Base-by-base conservation (phyloP, 2,329 filamentous ascomycete species). In the Fusarium irregulare region DNA sequence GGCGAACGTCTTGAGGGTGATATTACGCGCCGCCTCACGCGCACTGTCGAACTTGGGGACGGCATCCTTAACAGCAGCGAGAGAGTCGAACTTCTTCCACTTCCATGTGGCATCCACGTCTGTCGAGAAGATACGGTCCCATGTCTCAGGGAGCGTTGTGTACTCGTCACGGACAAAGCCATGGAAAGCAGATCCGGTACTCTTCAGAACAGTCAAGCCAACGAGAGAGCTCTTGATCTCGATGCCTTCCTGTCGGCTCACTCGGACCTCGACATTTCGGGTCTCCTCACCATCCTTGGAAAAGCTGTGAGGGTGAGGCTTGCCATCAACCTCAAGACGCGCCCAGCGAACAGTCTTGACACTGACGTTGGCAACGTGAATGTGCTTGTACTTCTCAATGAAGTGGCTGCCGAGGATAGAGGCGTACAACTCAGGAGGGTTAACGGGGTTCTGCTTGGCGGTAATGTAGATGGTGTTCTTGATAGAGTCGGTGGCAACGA, bases 391-490 rank as follows among this genome's bases (percentile, higher is more conserved):
- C 67, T 86, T 93, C 75, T 92, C 87, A 78, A 98, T 83, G 83
- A 98, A 98, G 85, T 99, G 96, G 72, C 89, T 87, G 74, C 92
- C 94, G 56, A 99, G 85, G 74, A 92, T 92, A 76, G 91, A 88
- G 72, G 92, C 95, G 80, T 93, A 99, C 68, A 97, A 89, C 85
- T 99, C 96, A 1, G 96, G 95, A 18, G 96, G 94, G 74, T 91
- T 93, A 75, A 99, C 92, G 34, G 94, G 93, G 84, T 97, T 87
- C 83, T 97, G 91, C 84, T 97, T 98, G 77, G 96, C 95, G 78
- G 93, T 91, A 83, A 99, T 94, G 85, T 96, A 97, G 78, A 93
- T 91, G 75, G 92, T 98, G 83, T 99, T 97, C 86, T 99, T 99
- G 84, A 98, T 97, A 27, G 94, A 95, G 82, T 99, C 96, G 66